Conservation (phyloP, 2,329 filamentous ascomycete genomes). For the Magnaporthiopsis poae region DNA sequence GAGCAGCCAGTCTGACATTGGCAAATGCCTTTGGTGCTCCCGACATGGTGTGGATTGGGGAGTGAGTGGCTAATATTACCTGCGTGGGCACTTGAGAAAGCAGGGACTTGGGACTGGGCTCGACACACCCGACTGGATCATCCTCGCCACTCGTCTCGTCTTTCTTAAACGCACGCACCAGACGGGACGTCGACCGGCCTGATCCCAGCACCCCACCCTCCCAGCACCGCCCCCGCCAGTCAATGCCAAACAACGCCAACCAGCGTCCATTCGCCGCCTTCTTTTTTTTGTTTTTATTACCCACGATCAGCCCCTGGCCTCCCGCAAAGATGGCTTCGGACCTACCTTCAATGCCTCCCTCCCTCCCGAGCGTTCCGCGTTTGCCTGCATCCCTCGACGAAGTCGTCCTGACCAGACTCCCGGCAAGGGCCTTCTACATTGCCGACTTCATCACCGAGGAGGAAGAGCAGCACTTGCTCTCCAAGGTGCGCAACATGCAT, state of each 20-base stretch:
- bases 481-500: constrained; percentile 46
- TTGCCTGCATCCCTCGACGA: constrained; percentile 42
- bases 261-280: background rate
- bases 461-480: constrained; percentile 62
- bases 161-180: background rate
- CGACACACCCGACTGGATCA: too few relatives aligned
- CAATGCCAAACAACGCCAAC: too few relatives aligned
- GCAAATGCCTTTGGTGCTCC: background rate
- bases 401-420: constrained; percentile 44
- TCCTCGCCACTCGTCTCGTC: background rate
- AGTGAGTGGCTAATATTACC: background rate
- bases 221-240: too few relatives aligned
- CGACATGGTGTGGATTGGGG: background rate
- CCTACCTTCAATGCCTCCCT: background rate
- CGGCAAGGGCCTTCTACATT: constrained; percentile 69
- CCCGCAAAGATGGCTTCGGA: background rate
- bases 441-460: constrained; percentile 68
- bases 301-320: background rate
- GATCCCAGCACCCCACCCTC: background rate
- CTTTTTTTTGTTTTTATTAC: background rate
- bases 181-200: background rate
- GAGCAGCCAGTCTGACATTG: background rate
- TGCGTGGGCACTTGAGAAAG: too few relatives aligned
- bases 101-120: background rate
- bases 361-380: background rate